phyloP scores from a whole-genome alignment of 768 basidiomycete species.

The Brasilioporus rufonigricans region DNA sequence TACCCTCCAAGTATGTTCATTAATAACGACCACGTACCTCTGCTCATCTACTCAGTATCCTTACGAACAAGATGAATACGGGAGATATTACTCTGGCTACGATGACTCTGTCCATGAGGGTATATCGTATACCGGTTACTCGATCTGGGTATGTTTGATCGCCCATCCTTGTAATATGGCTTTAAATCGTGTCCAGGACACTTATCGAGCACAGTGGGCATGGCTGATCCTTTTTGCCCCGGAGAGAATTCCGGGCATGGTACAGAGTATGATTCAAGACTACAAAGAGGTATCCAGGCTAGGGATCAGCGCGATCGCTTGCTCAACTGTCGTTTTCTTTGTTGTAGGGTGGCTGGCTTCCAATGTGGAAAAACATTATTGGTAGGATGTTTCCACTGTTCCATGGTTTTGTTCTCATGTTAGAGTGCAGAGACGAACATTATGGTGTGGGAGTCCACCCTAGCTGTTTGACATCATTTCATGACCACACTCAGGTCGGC shows the following conservation, averaged over 20 bases:
- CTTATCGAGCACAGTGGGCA: conserved; percentile 75
- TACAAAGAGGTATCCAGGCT: conserved; percentile 51
- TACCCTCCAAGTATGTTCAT: conserved; percentile 48
- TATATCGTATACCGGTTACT: conserved; percentile 77
- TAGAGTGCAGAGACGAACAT: conserved; percentile 65
- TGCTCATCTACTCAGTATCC: conserved; percentile 53
- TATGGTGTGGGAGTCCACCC: conserved; percentile 46
- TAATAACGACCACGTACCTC: not conserved
- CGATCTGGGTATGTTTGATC: conserved; percentile 60
- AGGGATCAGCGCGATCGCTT: not conserved
- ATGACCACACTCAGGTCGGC: conserved; percentile 45
- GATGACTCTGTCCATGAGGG: conserved; percentile 62
- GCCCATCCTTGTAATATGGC: not conserved
- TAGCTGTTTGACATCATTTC: not conserved
- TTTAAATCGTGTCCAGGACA: conserved; percentile 51
- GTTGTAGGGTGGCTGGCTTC: conserved; percentile 70
- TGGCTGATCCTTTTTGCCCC: conserved; percentile 77
- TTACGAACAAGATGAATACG: conserved; percentile 67
- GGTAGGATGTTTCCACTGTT: conserved; percentile 34
- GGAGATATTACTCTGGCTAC: conserved; percentile 75
- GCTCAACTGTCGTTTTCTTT: not conserved
- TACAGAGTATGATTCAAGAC: conserved; percentile 78
- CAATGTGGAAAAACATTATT: conserved; percentile 89
- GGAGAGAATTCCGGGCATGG: conserved; percentile 72
- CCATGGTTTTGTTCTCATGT: not conserved